Evolutionary conservation across 306 rosid genomes (phyloP).

Genomic region (Hippophae gyantsensis): DNA sequence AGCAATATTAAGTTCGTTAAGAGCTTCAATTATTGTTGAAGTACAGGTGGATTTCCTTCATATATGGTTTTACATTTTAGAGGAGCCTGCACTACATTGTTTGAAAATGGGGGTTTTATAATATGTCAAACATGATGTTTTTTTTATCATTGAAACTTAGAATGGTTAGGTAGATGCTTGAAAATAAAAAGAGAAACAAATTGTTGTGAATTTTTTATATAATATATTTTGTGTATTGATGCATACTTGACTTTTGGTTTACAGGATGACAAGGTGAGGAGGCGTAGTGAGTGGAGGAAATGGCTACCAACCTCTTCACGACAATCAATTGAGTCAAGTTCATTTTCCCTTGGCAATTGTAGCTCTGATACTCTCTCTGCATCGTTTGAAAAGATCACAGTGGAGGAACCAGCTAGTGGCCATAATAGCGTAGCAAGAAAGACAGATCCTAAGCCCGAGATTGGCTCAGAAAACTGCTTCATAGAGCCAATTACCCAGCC

Average conservation of each 20-base stretch:
- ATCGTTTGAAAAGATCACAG: slow-evolving; percentile 30
- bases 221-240: no score
- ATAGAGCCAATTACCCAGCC: slow-evolving; percentile 7
- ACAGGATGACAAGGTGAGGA: slow-evolving; percentile 61
- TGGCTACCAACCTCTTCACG: slow-evolving; percentile 33
- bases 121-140: no score
- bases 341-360: slow-evolving; percentile 22
- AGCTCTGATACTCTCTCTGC: slow-evolving; percentile 18
- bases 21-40: slow-evolving; percentile 44
- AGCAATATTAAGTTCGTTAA: slow-evolving; percentile 41
- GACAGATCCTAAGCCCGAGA: slow-evolving; percentile 20
- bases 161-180: no score
- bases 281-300: slow-evolving; percentile 43
- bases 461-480: slow-evolving; percentile 9
- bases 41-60: slow-evolving; percentile 35
- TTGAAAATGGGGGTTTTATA: neutral
- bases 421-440: slow-evolving; percentile 13
- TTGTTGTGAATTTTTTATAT: no score
- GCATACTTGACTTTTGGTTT: neutral
- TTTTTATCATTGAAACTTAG: no score
- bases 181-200: no score
- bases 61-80: neutral
- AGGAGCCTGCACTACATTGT: neutral
- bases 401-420: slow-evolving; percentile 28
- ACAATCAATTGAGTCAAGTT: slow-evolving; percentile 21